phyloP scores from a whole-genome alignment of 169 alveolate genomes.

The Cryptosporidium baileyi region DNA sequence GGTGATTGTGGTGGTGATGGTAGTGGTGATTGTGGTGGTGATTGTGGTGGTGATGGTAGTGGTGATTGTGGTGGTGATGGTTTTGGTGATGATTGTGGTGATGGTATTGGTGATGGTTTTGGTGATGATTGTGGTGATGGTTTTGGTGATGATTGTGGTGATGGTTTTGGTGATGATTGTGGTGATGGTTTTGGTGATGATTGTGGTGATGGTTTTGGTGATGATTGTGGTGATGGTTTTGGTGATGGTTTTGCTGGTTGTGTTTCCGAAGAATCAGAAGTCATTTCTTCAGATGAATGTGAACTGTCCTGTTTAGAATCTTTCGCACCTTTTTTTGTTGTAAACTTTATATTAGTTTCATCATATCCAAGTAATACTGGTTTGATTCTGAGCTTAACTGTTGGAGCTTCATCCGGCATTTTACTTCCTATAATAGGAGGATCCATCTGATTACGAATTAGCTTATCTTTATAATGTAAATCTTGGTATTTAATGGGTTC shows the following conservation, averaged over 20 bases:
- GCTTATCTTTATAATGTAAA: background rate
- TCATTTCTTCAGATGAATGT: too few relatives aligned
- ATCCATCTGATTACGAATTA: background rate
- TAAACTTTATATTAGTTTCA: background rate
- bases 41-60: too few relatives aligned
- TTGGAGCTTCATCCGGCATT: background rate
- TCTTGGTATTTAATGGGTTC: background rate
- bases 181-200: background rate
- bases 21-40: too few relatives aligned
- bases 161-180: too few relatives aligned
- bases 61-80: too few relatives aligned
- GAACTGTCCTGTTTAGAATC: background rate
- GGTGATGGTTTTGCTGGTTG: too few relatives aligned
- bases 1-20: too few relatives aligned
- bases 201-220: background rate
- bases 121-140: too few relatives aligned
- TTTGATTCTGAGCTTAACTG: background rate
- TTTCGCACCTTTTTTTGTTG: background rate
- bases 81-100: too few relatives aligned
- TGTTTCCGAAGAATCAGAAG: too few relatives aligned
- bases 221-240: background rate
- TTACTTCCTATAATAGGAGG: slow-evolving; percentile 33
- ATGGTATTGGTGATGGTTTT: too few relatives aligned
- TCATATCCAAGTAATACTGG: background rate
- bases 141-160: too few relatives aligned